Base-by-base conservation (phyloP, 169 alveolate species). In the Cryptosporidium parvum region DNA sequence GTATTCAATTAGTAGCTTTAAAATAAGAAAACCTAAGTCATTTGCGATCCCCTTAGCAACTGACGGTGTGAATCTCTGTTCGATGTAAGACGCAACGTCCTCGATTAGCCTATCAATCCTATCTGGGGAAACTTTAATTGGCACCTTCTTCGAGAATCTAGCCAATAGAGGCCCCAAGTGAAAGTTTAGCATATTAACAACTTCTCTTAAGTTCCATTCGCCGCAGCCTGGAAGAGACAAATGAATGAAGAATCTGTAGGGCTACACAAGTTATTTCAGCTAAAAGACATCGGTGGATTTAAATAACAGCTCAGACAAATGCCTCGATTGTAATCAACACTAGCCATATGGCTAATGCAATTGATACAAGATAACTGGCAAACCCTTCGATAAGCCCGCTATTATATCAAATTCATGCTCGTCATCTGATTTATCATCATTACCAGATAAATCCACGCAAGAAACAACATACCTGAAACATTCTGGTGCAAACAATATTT, bases 251-350 rank as follows among this genome's bases (percentile, higher is more conserved):
- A 80, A 65, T 62, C 89, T 80, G 9, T 80, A 80, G 44, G 89
- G 75, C 89, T 80, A 42, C 3, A 23, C 3, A 56, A 39, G 21
- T 56, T 26, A 16, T 7, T 35, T 18, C 5, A 59, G n/a, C 44
- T 62, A 12, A 10, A 37, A 9, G 14, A 16, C 2, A 6, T 9
- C 21, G 0, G n/a, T 2, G 44, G 65, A 23, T 9, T 61, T 31
- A 12, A 14, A n/a, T 21, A 44, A 21, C 5, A 48, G 70, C 70
- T 73, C 89, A 80, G 89, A 80, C 89, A 80, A 80, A 80, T 80
- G 89, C 89, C 89, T 80, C 89, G 58, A 80, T 42, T 61, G 75
- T 80, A 80, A 80, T 80, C 89, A 80, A 80, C 75, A 62, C 21
- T 48, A 26, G 62, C 35, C 9, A 21, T 45, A 42, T 0, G 10